These are phyloP conservation scores for Marchantia polymorpha DNA, from an alignment of 225 moss, liverwort and hornwort species.

Conservation along the genomic window DNA sequence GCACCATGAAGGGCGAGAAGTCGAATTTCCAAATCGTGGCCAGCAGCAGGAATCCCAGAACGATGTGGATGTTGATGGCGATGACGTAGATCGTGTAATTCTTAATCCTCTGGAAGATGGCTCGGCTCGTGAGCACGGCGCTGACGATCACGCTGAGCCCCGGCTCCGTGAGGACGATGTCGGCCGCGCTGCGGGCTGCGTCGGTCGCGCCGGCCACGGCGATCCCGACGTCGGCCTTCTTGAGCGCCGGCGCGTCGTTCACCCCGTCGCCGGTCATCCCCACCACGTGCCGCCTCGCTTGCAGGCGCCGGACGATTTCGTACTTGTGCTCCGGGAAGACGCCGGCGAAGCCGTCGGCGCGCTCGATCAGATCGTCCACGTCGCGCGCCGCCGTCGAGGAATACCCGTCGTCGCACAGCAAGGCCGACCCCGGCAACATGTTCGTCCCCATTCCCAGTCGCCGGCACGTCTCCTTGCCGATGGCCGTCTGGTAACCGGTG, in stretches of 20 bases:
- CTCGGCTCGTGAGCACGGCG: slow-evolving; percentile 26
- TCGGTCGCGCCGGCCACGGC: slow-evolving; percentile 30
- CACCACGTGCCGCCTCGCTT: slow-evolving; percentile 15
- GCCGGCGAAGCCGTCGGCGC: slow-evolving; percentile 30
- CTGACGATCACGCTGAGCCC: slow-evolving; percentile 30
- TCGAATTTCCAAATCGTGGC: slow-evolving; percentile 28
- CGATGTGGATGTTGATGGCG: slow-evolving; percentile 30
- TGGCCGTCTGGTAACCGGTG: slow-evolving; percentile 16
- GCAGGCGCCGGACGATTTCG: slow-evolving; percentile 30
- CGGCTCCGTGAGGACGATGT: slow-evolving; percentile 30
- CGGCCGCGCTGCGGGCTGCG: slow-evolving; percentile 28
- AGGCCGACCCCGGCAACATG: slow-evolving; percentile 1
- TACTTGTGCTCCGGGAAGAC: slow-evolving; percentile 35
- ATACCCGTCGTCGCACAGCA: not conserved
- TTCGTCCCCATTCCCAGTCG: slow-evolving; percentile 17
- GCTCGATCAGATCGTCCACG: slow-evolving; percentile 27
- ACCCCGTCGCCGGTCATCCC: slow-evolving; percentile 34
- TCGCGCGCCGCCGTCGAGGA: no score
- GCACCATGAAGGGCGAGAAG: slow-evolving; percentile 31
- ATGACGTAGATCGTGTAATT: slow-evolving; percentile 34
- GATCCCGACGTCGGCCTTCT: slow-evolving; percentile 35
- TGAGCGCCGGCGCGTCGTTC: slow-evolving; percentile 31
- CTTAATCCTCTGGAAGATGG: slow-evolving; percentile 33
- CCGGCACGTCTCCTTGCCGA: slow-evolving; percentile 17
- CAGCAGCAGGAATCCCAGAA: slow-evolving; percentile 18